phyloP scores from a whole-genome alignment of 2,329 filamentous ascomycete species.

The Colletotrichum sp. region DNA sequence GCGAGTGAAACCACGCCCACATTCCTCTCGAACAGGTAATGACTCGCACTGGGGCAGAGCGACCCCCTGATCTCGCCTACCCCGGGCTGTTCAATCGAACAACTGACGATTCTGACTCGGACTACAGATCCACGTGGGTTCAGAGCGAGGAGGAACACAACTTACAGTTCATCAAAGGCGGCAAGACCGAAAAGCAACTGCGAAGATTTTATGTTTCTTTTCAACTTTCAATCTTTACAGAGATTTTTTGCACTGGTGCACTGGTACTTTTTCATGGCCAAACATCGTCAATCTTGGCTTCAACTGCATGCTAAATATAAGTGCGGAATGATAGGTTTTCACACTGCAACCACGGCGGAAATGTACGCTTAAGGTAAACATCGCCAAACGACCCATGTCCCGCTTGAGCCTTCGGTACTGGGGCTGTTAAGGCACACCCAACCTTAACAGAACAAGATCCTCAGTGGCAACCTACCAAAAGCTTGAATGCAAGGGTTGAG shows the following conservation, averaged over 20 bases:
- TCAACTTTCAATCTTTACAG: too few species aligned
- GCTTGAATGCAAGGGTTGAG: not conserved
- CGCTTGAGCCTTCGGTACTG: not conserved
- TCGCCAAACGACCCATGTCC: not conserved
- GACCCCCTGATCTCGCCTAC: constrained; percentile 3
- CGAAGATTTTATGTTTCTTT: not conserved
- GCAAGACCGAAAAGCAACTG: not conserved
- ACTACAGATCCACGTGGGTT: not conserved
- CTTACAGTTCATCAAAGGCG: not conserved
- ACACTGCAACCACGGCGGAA: not conserved
- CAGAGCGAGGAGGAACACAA: not conserved
- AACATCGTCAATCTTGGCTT: not conserved
- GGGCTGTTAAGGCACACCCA: not conserved
- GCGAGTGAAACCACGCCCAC: not conserved
- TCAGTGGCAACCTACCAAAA: not conserved
- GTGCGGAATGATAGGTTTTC: not conserved
- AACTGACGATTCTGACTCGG: not conserved
- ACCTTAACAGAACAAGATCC: not conserved
- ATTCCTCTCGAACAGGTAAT: not conserved
- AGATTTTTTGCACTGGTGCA: not conserved
- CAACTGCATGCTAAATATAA: not conserved
- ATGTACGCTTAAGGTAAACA: not conserved
- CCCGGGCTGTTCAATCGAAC: not conserved
- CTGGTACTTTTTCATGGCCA: not conserved
- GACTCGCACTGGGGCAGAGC: not conserved